Evolutionary conservation across 371 early-diverging fungal species (phyloP).

Genomic region (Mortierella sp.): DNA sequence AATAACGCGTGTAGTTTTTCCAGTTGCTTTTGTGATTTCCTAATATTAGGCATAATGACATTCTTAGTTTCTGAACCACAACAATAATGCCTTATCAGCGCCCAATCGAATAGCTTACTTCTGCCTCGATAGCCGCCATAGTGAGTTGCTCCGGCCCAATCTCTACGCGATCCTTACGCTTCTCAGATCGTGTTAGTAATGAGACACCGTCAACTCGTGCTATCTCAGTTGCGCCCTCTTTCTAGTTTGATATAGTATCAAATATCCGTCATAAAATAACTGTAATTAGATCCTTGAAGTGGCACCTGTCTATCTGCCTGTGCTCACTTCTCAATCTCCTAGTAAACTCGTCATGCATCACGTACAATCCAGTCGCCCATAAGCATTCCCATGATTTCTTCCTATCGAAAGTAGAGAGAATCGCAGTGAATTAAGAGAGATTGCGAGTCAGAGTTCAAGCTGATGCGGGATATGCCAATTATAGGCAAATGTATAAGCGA

Average conservation of each 20-base stretch:
- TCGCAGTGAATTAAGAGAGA: neutral
- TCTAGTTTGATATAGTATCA: neutral
- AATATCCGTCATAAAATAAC: too few relatives aligned
- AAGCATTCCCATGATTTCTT: constrained; percentile 81
- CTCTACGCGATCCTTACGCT: constrained; percentile 81
- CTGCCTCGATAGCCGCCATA: constrained; percentile 76
- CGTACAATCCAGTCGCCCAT: constrained; percentile 76
- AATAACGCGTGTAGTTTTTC: constrained; percentile 67
- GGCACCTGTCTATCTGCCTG: neutral
- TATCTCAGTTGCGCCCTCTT: constrained; percentile 41
- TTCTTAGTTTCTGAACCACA: neutral
- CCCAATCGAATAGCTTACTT: constrained; percentile 42
- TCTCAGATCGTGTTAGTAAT: constrained; percentile 77
- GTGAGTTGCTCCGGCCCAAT: constrained; percentile 74
- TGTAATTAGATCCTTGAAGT: neutral
- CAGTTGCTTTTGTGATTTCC: constrained; percentile 61
- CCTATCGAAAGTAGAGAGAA: constrained; percentile 48
- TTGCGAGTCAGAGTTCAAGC: too few relatives aligned
- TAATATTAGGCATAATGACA: constrained; percentile 13
- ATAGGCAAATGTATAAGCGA: neutral
- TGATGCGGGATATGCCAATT: neutral
- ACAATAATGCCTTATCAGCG: neutral
- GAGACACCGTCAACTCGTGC: constrained; percentile 70
- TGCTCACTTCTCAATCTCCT: neutral
- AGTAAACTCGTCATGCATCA: neutral